A percentile compares a stretch with the other conserved stretches of the same genome.
Evolutionary conservation across 2,329 filamentous ascomycete genomes (phyloP).

Genomic region (Pseudogymnoascus sp.): DNA sequence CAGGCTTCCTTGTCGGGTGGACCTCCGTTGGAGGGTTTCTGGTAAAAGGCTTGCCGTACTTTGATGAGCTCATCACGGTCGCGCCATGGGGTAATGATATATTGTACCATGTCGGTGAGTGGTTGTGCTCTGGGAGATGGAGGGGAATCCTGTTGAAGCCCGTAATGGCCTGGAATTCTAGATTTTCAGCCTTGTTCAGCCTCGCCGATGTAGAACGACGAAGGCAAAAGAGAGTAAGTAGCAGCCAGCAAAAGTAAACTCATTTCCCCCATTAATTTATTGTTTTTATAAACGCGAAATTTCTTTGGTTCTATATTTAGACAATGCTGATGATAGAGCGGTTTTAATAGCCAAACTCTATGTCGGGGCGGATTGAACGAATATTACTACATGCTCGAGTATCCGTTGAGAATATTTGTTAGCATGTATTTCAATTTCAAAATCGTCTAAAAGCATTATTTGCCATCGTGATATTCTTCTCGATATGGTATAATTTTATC

Average conservation of each 20-base stretch:
- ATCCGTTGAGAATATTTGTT: background rate
- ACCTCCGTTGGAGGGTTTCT: background rate
- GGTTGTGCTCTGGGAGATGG: background rate
- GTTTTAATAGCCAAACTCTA: background rate
- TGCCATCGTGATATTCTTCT: constrained; percentile 9
- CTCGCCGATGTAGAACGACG: background rate
- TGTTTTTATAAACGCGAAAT: background rate
- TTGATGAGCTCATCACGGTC: constrained; percentile 56
- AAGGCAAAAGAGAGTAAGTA: background rate
- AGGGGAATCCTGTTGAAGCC: background rate
- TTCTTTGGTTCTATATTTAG: background rate
- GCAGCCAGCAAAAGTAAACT: background rate
- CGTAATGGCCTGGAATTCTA: background rate
- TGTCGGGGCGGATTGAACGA: background rate
- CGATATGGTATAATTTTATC: constrained; percentile 10
- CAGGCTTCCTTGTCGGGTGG: constrained; percentile 18
- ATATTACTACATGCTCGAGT: background rate
- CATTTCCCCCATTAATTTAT: background rate
- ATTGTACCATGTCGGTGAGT: constrained; percentile 54
- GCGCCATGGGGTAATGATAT: constrained; percentile 69
- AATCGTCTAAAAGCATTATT: background rate
- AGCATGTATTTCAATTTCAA: background rate
- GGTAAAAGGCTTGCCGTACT: constrained; percentile 59
- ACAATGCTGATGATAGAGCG: background rate
- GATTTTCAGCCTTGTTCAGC: constrained; percentile 1